Base-by-base conservation (phyloP, 2,329 filamentous ascomycete genomes). In the Verticillium nubilum region DNA sequence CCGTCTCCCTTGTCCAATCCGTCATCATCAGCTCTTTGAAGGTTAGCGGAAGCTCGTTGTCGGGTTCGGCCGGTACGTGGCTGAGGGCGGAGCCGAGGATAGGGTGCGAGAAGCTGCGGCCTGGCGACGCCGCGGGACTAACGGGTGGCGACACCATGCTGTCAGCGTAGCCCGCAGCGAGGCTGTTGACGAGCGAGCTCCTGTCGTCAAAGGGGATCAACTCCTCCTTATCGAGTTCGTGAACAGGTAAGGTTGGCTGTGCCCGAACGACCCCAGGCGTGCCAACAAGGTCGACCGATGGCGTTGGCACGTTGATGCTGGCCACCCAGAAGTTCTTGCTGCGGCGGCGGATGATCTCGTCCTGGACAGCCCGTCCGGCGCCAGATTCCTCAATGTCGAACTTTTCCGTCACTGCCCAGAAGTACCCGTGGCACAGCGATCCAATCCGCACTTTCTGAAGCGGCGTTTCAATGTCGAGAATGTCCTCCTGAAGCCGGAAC, bases 341-440 rank as follows among this genome's bases (percentile, higher is more conserved):
- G 68, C 87, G 88, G 42, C 94, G 84, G 56, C 90, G 83, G 12
- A 83, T 79, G 60, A 97, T 89, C 71, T 97, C 93, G 60, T 85
- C 86, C 58, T 88, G 83, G 33, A 97, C 86, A 7, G 86, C 86
- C 57, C 82, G 81, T 7, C 91, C 92, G 19, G 90, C 81, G 0
- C 81, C 78, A 0, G 89, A 87, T 6, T 80, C 80, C 58, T 93
- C 88, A 62, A 96, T 88, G 53, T 90, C 84, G 63, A 97, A 93
- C 59, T 85, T 87, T 60, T 93, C 88, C 4, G 84, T 86, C 62
- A 97, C 70, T 0, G 86, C 84, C 88, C 90, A 94, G 60, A 97
- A 86, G 72, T 97, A 97, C 9, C 92, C 93, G 68, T 96, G 91
- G 56, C 94, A 91, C 59, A 98, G 77, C 69, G 90, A 92, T 29